Base-by-base conservation (phyloP, 202 grass and related monocot genomes). In the Setaria italica region DNA sequence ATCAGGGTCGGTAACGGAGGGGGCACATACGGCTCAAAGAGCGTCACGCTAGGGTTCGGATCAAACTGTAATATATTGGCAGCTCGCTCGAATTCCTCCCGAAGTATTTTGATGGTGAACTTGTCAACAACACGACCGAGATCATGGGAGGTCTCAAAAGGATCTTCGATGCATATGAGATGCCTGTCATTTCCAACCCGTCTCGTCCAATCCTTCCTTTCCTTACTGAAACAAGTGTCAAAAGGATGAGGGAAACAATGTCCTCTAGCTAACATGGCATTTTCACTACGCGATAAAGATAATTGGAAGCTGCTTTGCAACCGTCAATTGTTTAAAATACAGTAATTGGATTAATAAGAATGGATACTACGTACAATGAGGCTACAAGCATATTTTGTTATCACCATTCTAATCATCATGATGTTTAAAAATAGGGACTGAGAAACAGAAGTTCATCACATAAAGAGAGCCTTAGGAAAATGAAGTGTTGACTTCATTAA, bases 131-230 rank as follows among this genome's bases (percentile, higher is more conserved):
- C 88, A 53, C 93, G 93, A 57, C 95, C 95, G 49, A 98, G 93
- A 90, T 98, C 95, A 84, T 98, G 95, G 9, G 93, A 79, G 32
- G 67, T 94, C 82, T 98, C 93, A 9, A 98, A 98, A 12, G 95
- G 95, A 41, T 95, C 95, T 71, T 98, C 93, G 20, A 98, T 98
- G 86, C 95, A 98, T 86, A 95, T 95, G 84, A 98, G 93, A 86
- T 98, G 95, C 11, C 95, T 87, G 77, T 98, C 95, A n/a, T 98
- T 95, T 84, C 95, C 93, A 72, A 95, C 87, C 39, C 95, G 84
- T 67, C 95, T 90, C 35, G 91, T 98, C 95, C 95, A 95, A 62
- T 95, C 95, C 86, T 98, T 98, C 65, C 72, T 73, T 45, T 94
- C 86, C 80, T 95, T 94, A 64, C 95, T 98, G 90, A 45, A 88